These are phyloP conservation scores for Aspergillus sp. DNA, from an alignment of 2,329 filamentous ascomycete species.

Conservation along the genomic window DNA sequence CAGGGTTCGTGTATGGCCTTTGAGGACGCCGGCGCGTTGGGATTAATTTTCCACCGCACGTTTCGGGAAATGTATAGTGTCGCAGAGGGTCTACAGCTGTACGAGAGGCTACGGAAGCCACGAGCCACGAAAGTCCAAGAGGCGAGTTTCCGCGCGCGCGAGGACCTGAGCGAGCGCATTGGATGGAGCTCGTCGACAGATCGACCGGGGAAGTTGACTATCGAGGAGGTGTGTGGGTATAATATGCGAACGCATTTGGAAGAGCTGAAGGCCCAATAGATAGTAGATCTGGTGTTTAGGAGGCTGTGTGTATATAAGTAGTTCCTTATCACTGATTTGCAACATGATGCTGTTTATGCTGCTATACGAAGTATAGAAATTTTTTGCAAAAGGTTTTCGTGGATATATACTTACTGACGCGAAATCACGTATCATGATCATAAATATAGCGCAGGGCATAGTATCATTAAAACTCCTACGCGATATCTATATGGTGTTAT, in stretches of 20 bases:
- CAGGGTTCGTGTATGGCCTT: conserved; percentile 44
- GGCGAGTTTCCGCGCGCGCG: conserved; percentile 29
- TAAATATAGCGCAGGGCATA: too few relatives aligned
- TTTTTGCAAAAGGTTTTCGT: too few relatives aligned
- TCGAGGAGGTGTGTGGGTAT: conserved; percentile 38
- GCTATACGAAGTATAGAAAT: too few relatives aligned
- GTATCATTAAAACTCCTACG: too few relatives aligned
- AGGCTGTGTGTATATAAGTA: neutral
- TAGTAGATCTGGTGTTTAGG: neutral
- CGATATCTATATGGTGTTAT: too few relatives aligned
- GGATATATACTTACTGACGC: too few relatives aligned
- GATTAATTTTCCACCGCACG: conserved; percentile 36
- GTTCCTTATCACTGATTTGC: too few relatives aligned
- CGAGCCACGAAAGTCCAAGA: conserved; percentile 34
- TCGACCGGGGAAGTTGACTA: conserved; percentile 33
- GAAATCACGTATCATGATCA: too few relatives aligned
- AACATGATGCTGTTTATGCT: too few relatives aligned
- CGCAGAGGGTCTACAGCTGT: conserved; percentile 25
- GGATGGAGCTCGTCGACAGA: conserved; percentile 31
- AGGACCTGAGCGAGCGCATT: conserved; percentile 33
- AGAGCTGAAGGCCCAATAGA: conserved; percentile 4
- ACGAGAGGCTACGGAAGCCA: conserved; percentile 32
- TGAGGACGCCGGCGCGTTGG: conserved; percentile 44
- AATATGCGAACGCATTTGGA: conserved; percentile 23
- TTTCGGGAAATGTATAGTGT: conserved; percentile 24